Evolutionary conservation across 768 basidiomycete species (phyloP), one percentile per base, ranked within the genome.

Genomic region (Tubosaeta sp.): DNA sequence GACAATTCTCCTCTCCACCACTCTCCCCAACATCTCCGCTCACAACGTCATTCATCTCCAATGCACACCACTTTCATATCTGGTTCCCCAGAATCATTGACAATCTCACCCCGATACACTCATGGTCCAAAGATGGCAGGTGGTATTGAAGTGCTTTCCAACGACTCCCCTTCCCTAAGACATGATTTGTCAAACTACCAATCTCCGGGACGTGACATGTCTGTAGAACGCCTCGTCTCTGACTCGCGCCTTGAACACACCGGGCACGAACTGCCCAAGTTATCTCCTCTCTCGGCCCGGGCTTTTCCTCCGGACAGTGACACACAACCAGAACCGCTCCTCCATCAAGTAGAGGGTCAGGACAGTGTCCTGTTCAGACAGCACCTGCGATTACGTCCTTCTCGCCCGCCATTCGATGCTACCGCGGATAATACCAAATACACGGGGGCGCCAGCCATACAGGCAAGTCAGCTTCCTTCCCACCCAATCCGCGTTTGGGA

Each of bases 401-500:
- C 44, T n/a, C 35, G 38, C 42, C 31, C 29, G 0, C 42, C 59
- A 14, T 31, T 38, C 12, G 19, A 35, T 45, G 31, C 14, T 22
- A 35, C 43, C 34, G 38, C 22, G 13, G 49, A 54, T 27, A 29
- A 13, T 21, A 16, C 11, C 24, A 51, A 21, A 14, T 18, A 19
- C 14, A 21, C 40, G 10, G 18, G 13, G 48, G 39, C 43, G 22
- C 38, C 38, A 4, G 41, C 25, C 16, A n/a, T 31, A 6, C 36
- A 41, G 8, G 4, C 30, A 12, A 0, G n/a, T 32, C 53, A 41
- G 16, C 49, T 43, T 49, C 38, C n/a, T 31, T 61, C 53, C 36
- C 59, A 55, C 27, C 64, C 64, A 44, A 53, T 61, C 31, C 64
- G 63, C n/a, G 59, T 64, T 44, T 64, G 63, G 63, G 63, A 64